phyloP scores from a whole-genome alignment of 2,329 filamentous ascomycete species.

The Septoria linicola region DNA sequence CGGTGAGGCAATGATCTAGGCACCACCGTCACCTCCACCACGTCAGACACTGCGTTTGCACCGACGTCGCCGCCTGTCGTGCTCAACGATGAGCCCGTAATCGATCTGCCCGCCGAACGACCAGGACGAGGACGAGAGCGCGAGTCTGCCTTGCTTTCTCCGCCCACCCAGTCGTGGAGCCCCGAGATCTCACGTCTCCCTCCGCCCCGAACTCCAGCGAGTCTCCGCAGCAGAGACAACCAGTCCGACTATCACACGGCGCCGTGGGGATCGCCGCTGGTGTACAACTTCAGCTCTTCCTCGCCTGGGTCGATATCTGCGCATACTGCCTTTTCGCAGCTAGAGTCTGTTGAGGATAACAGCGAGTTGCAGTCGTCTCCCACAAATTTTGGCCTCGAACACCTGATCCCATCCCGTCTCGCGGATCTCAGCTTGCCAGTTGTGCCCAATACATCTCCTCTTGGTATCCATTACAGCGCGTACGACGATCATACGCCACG shows the following conservation, averaged over 20 bases:
- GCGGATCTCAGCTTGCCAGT: constrained; percentile 26
- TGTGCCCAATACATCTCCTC: constrained; percentile 17
- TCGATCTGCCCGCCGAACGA: constrained; percentile 8
- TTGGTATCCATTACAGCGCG: constrained; percentile 18
- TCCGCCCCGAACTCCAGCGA: constrained; percentile 34
- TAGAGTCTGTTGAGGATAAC: constrained; percentile 31
- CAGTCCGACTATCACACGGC: constrained; percentile 58
- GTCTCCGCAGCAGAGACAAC: constrained; percentile 31
- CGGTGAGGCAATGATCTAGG: constrained; percentile 2
- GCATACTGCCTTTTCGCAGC: constrained; percentile 36
- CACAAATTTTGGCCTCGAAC: constrained; percentile 38
- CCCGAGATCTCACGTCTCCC: constrained; percentile 29
- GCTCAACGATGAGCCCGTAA: constrained; percentile 24
- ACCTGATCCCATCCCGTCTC: constrained; percentile 36
- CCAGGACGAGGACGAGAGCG: constrained; percentile 9
- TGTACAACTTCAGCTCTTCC: constrained; percentile 58
- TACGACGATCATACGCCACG: constrained; percentile 33
- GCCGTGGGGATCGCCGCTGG: constrained; percentile 88
- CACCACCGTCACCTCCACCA: constrained; percentile 16
- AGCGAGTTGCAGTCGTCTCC: constrained; percentile 32
- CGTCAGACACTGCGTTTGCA: constrained; percentile 19
- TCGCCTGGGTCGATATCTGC: constrained; percentile 34
- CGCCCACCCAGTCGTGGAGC: constrained; percentile 16
- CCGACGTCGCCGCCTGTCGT: constrained; percentile 24
- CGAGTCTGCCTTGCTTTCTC: constrained; percentile 6